Evolutionary conservation across 257 asterid genomes (phyloP), one percentile per base, ranked within the genome.

Genomic region (Voacanga thouarsii): DNA sequence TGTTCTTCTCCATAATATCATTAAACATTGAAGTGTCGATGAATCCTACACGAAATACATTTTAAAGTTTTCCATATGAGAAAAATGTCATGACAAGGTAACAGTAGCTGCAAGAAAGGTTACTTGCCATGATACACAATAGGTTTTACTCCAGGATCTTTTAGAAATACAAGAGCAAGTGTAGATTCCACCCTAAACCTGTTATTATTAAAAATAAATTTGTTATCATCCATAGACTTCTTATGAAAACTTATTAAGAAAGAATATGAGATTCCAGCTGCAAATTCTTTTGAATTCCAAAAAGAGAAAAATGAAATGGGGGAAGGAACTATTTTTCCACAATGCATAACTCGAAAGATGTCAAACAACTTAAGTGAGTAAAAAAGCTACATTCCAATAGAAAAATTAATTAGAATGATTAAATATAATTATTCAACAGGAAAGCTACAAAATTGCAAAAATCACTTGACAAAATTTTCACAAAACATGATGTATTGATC

Each of bases 101-200:
- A 28, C 65, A 55, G 33, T 41, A 49, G 39, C 12, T 2, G 33
- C 61, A 30, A 57, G 44, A 80, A 77, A 72, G 79, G 45, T 66
- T 37, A 86, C 89, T 77, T 86, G 72, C 99, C 99, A 81, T 89
- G 96, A 83, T 90, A 89, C 57, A 96, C 89, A 75, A 87, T 86
- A 78, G 98, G 98, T 82, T 87, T 88, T 80, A 93, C 87, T 74
- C 99, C 99, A 5, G 99, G 95, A 82, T 96, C 99, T 87, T 82
- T 96, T 81, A 96, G 77, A 82, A 93, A 86, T 77, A 93, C 97
- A 57, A 96, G 82, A 63, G 98, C 96, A 30, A 98, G 98, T 71
- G 98, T 96, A 80, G 95, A 93, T 81, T 92, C 97, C 76, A 96
- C 97, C 23, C 96, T 96, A 30, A 93, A 89, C 90, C 99, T 93